Conservation (phyloP, 371 early-diverging fungal species). For the Rhizomucor miehei region DNA sequence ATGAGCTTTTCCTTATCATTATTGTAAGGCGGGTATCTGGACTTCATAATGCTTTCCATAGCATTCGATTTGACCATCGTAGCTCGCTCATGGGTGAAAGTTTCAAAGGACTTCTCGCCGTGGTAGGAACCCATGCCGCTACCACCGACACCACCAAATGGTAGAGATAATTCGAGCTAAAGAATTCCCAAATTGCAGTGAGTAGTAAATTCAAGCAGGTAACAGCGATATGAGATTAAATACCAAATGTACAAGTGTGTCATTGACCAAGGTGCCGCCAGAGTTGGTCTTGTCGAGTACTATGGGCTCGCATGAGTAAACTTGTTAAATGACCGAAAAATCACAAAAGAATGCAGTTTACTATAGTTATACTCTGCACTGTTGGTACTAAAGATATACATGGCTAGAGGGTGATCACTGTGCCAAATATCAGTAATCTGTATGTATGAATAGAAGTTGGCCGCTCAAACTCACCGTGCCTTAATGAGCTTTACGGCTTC, state of each 20-base stretch:
- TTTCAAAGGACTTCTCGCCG: constrained; percentile 73
- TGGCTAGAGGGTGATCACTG: constrained; percentile 66
- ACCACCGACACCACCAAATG: constrained; percentile 87
- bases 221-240: neutral
- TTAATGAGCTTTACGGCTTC: constrained; percentile 65
- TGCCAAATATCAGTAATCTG: neutral
- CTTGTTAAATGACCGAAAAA: neutral
- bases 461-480: constrained; percentile 14
- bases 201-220: neutral
- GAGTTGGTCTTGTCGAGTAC: constrained; percentile 55
- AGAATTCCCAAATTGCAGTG: neutral
- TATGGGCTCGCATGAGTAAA: constrained; percentile 1
- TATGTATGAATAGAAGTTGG: neutral
- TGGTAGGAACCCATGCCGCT: constrained; percentile 84
- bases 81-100: constrained; percentile 67
- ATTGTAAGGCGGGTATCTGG: constrained; percentile 53
- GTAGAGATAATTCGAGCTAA: constrained; percentile 51
- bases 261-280: constrained; percentile 72
- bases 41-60: constrained; percentile 40
- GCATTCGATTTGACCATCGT: constrained; percentile 51
- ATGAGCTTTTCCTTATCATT: constrained; percentile 31
- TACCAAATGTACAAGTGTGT: constrained; percentile 58
- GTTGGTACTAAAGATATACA: constrained; percentile 59
- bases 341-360: constrained; percentile 11
- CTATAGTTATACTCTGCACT: constrained; percentile 29